Base-by-base conservation (phyloP, 306 rosid genomes). In the Lagenaria siceraria region DNA sequence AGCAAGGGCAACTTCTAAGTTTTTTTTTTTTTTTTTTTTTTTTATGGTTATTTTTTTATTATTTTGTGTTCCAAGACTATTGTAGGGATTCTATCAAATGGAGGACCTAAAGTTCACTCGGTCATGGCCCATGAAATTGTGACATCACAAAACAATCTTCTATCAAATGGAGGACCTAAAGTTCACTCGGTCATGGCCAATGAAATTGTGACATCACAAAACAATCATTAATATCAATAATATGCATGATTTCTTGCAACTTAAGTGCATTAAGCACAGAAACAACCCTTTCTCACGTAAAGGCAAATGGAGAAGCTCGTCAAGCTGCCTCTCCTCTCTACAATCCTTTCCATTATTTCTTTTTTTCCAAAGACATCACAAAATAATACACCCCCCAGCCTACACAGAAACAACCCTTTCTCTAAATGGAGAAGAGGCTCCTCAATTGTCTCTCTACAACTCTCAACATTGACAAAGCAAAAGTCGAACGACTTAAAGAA, bases 1-100 rank as follows among this genome's bases (percentile, higher is more conserved):
- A 95, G 97, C 82, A 77, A 82, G 89, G 64, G 75, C 59, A 79
- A 49, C 36, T 49, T 58, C 74, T 79, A 33, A 4, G 0, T 52
- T 21, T 21, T 38, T 75, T 33, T 2, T 53, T 55, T 35, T 22
- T 48, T 48, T 6, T 48, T 13, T 8, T 43, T 11, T 43, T 43
- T 43, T 11, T 43, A 10, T 29, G 1, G 31, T 29, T 29, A 29
- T 29, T 1, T 29, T 29, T 29, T 29, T 29, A 0, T 38, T 17
- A 58, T 25, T 59, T 11, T 40, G 38, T 76, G n/a, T n/a, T n/a
- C 24, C 70, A 40, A 21, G 77, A 49, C 18, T 63, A 33, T 63
- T 63, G 24, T 63, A 17, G 43, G 70, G 13, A 17, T 33, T 17
- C 12, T 63, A 33, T 33, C 43, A 33, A 31, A 38, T 63, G 42